A percentile compares a stretch with the other conserved stretches of the same genome.
phyloP scores from a whole-genome alignment of 108 stramenopile genomes.

The Chaetoceros tenuissimus region DNA sequence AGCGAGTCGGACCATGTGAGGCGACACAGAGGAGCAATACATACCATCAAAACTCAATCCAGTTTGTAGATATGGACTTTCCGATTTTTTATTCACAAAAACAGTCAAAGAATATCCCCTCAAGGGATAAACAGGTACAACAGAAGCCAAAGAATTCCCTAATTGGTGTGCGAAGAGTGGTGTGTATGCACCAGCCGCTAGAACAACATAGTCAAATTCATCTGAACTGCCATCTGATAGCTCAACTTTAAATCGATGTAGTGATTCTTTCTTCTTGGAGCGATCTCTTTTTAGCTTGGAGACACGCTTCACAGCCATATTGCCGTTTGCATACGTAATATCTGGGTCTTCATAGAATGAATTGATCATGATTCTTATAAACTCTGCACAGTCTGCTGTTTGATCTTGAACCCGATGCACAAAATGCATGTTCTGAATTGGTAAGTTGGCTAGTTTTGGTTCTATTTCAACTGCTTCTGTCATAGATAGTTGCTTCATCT shows the following conservation, averaged over 20 bases:
- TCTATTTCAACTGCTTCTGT: constrained; percentile 27
- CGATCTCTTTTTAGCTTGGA: constrained; percentile 1
- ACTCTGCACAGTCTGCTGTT: constrained; percentile 20
- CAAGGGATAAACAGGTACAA: constrained; percentile 39
- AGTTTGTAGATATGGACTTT: constrained; percentile 14
- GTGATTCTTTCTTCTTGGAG: not conserved
- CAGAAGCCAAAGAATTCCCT: constrained; percentile 11
- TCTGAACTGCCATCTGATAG: constrained; percentile 18
- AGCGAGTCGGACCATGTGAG: constrained; percentile 29
- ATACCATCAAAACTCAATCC: constrained; percentile 25
- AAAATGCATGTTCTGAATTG: constrained; percentile 13
- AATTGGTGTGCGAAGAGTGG: constrained; percentile 31
- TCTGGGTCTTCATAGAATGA: not conserved
- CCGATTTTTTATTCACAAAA: constrained; percentile 10
- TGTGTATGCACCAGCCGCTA: constrained; percentile 33
- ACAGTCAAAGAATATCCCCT: constrained; percentile 36
- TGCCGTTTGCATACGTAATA: not conserved
- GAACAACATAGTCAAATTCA: constrained; percentile 28
- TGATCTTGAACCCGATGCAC: constrained; percentile 22
- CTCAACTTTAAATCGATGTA: constrained; percentile 13
- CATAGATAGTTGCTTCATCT: constrained; percentile 7
- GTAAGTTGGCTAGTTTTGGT: constrained; percentile 21
- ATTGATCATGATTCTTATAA: constrained; percentile 15
- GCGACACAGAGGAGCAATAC: constrained; percentile 35
- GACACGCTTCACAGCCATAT: not conserved